Evolutionary conservation across 805 yeast species (phyloP), one percentile per base, ranked within the genome.

Genomic region (Diddensiella transvaalensis): DNA sequence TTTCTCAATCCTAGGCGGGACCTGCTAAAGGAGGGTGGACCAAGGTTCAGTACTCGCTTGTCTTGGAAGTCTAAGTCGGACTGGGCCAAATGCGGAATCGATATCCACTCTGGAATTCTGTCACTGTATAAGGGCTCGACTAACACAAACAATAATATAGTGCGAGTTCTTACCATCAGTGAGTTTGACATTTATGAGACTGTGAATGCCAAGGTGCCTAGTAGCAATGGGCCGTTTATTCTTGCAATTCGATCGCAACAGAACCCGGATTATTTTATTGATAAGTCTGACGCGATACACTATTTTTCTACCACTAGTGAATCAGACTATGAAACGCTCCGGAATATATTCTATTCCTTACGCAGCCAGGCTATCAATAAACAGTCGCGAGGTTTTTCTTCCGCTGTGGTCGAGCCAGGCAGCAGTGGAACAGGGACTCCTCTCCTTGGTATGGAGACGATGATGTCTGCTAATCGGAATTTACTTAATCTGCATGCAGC

Each of bases 1-100:
- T 59, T 59, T n/a, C 50, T 64, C 15, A 58, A 53, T 22, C 66
- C 68, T 3, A 57, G 68, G 4, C 54, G 68, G 3, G 68, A 62
- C 46, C 53, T 63, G 50, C 48, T 61, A 36, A 42, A 49, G 17
- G 60, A 57, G 5, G 44, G 42, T 30, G 47, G 55, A 33, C 46
- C 39, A 11, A 48, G 41, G 26, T 57, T 52, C n/a, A 49, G 43
- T 22, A 56, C 56, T 6, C 48, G 44, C 37, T 44, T 13, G 39
- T 51, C 22, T 21, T 35, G 44, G 40, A 22, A 21, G 33, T 36
- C 43, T 38, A 48, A 38, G 18, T 54, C 49, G 51, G 43, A 23
- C 35, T 57, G 55, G 53, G 21, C 35, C n/a, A 41, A 51, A 32
- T 46, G 49, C 22, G 40, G 43, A 39, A 22, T 49, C 11, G 41